Base-by-base conservation (phyloP, 2,329 filamentous ascomycete genomes). In the Fonsecaea monophora region DNA sequence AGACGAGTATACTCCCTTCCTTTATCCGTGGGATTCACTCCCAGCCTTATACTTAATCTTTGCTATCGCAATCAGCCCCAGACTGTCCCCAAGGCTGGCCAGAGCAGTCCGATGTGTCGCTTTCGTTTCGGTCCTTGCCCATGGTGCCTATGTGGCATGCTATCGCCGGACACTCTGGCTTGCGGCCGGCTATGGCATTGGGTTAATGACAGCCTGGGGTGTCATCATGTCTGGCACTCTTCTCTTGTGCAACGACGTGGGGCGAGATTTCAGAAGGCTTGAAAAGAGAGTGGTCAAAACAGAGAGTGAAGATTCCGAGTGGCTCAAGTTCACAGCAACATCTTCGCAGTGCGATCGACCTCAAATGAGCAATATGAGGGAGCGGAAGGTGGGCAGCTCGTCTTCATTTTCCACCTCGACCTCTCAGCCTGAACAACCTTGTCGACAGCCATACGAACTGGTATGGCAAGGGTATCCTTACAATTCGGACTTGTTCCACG, bases 221-320 rank as follows among this genome's bases (percentile, higher is more conserved):
- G 77, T 84, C 12, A 75, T 87, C 38, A 88, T 85, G 83, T 79
- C 80, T 38, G 78, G 78, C 0, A 79, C 82, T 0, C 77, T 89
- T 48, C 77, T 89, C 25, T 72, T 88, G 3, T 83, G 84, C 64
- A 84, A 84, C 67, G 84, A 89, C 75, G 79, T 81, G 0, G 84
- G 86, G 70, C 77, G 72, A 10, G 83, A 87, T 50, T 88, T 87
- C 68, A 79, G 78, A 72, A 81, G 87, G 40, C 83, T 89, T 45
- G 85, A 88, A 73, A 78, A 60, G 72, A 50, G 66, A 45, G 53
- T 58, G n/a, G n/a, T 58, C 68, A 13, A 73, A 73, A 9, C 37
- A 2, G 48, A 40, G 45, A 55, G 56, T 21, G 21, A 48, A 21
- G 55, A 35, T 21, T 65, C 13, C 25, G 35, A 59, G 12, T 40